Evolutionary conservation across 176 grass and related monocot species (phyloP), one percentile per base, ranked within the genome.

Genomic region (Stipa capillata): DNA sequence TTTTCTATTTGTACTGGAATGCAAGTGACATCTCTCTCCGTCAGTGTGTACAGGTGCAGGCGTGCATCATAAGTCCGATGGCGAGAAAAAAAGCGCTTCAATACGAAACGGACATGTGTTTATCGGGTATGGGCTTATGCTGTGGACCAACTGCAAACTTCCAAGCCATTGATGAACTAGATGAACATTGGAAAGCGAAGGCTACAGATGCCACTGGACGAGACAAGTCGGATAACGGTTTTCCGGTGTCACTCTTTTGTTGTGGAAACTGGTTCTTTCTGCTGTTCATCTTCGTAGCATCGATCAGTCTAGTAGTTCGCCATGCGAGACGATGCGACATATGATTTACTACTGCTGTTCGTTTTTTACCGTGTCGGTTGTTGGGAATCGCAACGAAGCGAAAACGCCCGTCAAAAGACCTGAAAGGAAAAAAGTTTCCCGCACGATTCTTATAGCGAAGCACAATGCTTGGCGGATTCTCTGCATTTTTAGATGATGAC

Each of bases 1-100:
- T n/a, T 39, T 57, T 24, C 37, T 2, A 16, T 39, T 56, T n/a
- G 47, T 57, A 32, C 37, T 2, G 21, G 49, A 73, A 79, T 57
- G 58, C 32, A 59, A 31, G 20, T 28, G 80, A 39, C 16, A 52
- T 4, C 15, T 21, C 23, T 85, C 62, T 1, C n/a, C 45, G 43
- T 76, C 77, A 65, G 34, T 85, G 82, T 85, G 71, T 81, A 89
- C 77, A 77, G 71, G 76, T 53, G 75, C 43, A 9, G 20, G 52
- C 54, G 7, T 41, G 47, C 40, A 35, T 49, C 65, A 47, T 48
- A 69, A 72, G 34, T 90, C 67, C n/a, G 41, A 43, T 54, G 17
- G 57, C 32, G 50, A 82, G 33, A 15, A 64, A 23, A 47, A 65
- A 28, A 39, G 39, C 72, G 1, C 34, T 49, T 72, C 14, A 20